phyloP scores from a whole-genome alignment of 345 rosid species.

The Mercurialis annua region DNA sequence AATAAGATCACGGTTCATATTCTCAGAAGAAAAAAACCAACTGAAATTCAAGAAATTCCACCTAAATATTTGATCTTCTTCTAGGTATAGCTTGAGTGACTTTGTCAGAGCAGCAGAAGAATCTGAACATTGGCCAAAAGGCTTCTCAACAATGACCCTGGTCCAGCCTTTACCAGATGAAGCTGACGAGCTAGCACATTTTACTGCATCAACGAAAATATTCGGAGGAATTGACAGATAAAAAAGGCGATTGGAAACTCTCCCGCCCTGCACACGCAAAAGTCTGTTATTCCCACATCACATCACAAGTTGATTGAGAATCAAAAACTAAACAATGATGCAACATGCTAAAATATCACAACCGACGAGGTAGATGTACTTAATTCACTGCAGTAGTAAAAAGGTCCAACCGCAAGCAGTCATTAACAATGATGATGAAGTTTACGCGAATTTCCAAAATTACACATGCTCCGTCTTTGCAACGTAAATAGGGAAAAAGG shows the following conservation, averaged over 20 bases:
- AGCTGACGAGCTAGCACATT: slow-evolving; percentile 83
- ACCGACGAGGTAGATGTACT: background rate
- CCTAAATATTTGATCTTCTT: slow-evolving; percentile 97
- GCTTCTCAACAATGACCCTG: slow-evolving; percentile 98
- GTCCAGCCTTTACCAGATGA: slow-evolving; percentile 96
- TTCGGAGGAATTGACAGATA: slow-evolving; percentile 94
- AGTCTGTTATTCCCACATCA: slow-evolving; percentile 1
- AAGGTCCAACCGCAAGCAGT: background rate
- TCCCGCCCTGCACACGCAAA: slow-evolving; percentile 53
- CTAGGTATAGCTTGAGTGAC: slow-evolving; percentile 71
- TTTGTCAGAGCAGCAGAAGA: slow-evolving; percentile 92
- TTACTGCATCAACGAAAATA: slow-evolving; percentile 89
- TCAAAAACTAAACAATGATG: background rate
- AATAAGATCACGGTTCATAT: slow-evolving; percentile 19
- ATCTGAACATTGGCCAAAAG: slow-evolving; percentile 96
- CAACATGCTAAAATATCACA: background rate
- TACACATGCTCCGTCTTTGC: no score
- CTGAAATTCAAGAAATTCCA: slow-evolving; percentile 19
- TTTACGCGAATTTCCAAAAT: background rate
- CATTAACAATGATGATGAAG: background rate
- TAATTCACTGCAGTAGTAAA: background rate
- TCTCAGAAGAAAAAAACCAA: slow-evolving; percentile 7
- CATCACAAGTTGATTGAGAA: background rate
- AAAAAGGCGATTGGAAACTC: slow-evolving; percentile 85
- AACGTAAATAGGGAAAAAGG: background rate